These are phyloP conservation scores for Lentinus polychrous DNA, from an alignment of 1,284 basidiomycete species.

Conservation along the genomic window DNA sequence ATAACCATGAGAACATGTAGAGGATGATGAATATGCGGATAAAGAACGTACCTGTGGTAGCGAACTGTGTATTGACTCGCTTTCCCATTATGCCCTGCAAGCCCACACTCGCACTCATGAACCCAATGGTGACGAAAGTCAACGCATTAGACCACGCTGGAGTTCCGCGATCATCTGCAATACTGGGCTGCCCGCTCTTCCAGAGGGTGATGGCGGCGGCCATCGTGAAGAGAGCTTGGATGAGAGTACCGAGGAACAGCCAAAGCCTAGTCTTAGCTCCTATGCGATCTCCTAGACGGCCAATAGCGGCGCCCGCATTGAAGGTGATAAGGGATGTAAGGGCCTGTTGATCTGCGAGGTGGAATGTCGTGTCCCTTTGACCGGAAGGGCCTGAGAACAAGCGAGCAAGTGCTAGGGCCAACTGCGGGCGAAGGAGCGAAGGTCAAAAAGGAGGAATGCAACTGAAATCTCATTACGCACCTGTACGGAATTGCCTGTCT, in stretches of 20 bases:
- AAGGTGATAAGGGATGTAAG: conserved; percentile 72
- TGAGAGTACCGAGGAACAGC: conserved; percentile 64
- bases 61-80: conserved; percentile 71
- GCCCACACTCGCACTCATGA: conserved; percentile 74
- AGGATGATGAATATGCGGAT: conserved; percentile 5
- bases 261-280: conserved; percentile 69
- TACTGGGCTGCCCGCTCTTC: conserved; percentile 51
- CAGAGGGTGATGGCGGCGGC: conserved; percentile 60
- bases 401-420: conserved; percentile 55
- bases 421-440: conserved; percentile 26
- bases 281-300: conserved; percentile 64
- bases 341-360: conserved; percentile 76
- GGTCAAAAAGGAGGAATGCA: conserved; percentile 23
- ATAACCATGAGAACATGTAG: conserved; percentile 1
- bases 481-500: conserved; percentile 71
- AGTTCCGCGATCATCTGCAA: conserved; percentile 45
- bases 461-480: conserved; percentile 32
- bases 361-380: conserved; percentile 51
- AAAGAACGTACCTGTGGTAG: conserved; percentile 55
- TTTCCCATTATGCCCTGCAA: conserved; percentile 84
- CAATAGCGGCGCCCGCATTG: conserved; percentile 64
- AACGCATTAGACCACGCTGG: conserved; percentile 65
- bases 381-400: conserved; percentile 52
- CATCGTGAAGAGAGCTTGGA: conserved; percentile 74
- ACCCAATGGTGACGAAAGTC: conserved; percentile 65